Conservation (phyloP, 2,329 filamentous ascomycete genomes). For the Onygenales sp. region DNA sequence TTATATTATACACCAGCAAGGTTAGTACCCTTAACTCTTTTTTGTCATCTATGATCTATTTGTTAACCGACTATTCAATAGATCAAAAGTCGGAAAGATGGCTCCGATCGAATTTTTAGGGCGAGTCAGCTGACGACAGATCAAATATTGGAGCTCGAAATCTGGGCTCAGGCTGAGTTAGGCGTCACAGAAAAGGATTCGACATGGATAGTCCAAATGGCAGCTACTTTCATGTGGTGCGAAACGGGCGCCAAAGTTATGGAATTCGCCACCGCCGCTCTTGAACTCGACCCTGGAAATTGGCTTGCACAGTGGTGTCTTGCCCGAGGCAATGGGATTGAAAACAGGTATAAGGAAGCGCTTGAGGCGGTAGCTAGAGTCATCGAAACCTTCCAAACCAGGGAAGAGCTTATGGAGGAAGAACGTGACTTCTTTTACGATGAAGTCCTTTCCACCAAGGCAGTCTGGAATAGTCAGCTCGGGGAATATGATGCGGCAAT, state of each 20-base stretch:
- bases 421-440: conserved; percentile 6
- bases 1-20: conserved; percentile 8
- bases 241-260: conserved; percentile 10
- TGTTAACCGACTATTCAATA: background rate
- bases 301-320: conserved; percentile 17
- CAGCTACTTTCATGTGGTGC: conserved; percentile 12
- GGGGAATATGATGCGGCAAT: conserved; percentile 6
- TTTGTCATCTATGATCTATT: too few species aligned
- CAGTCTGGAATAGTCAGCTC: conserved; percentile 5
- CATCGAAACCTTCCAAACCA: conserved; percentile 8
- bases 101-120: background rate
- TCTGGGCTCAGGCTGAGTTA: conserved; percentile 10
- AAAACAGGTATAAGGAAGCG: conserved; percentile 5
- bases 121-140: conserved; percentile 5
- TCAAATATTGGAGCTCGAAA: conserved; percentile 8
- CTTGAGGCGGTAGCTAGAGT: conserved; percentile 5
- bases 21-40: background rate
- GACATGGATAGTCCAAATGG: conserved; percentile 14
- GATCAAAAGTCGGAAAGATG: conserved; percentile 6
- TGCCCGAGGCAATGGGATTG: conserved; percentile 8
- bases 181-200: conserved; percentile 5
- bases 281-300: conserved; percentile 8
- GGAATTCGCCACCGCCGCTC: conserved; percentile 13
- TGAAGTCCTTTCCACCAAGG: conserved; percentile 5
- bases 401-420: conserved; percentile 6